These are phyloP conservation scores for Acacia concinna DNA, from an alignment of 331 rosid species.

Conservation along the genomic window DNA sequence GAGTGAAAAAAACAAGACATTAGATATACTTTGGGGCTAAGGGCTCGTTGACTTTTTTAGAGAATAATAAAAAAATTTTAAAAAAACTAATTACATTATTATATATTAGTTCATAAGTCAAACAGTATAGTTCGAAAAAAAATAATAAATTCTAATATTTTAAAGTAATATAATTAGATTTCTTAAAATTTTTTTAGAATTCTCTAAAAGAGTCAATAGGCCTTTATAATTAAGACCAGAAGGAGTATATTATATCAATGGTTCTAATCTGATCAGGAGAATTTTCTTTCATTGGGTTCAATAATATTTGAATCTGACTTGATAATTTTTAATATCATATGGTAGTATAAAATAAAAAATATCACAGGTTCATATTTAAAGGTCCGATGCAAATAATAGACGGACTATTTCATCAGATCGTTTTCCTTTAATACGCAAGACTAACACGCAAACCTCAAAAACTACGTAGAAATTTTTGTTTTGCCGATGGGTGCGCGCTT, in stretches of 20 bases:
- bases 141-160: too few species aligned
- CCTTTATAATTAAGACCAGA: too few species aligned
- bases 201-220: too few species aligned
- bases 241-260: too few species aligned
- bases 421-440: background rate
- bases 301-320: background rate
- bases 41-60: too few species aligned
- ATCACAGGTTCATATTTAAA: background rate
- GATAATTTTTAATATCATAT: background rate
- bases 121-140: too few species aligned
- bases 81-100: too few species aligned
- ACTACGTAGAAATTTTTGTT: background rate
- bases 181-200: too few species aligned
- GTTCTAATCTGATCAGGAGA: background rate
- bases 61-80: too few species aligned
- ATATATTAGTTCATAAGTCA: too few species aligned
- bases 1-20: background rate
- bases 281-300: background rate
- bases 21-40: too few species aligned
- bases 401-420: background rate
- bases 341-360: background rate
- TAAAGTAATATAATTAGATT: too few species aligned
- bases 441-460: background rate
- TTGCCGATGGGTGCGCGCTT: background rate
- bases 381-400: background rate